Evolutionary conservation across 192 early-diverging fungal genomes (phyloP), one percentile per base, ranked within the genome.

Genomic region (Coemansia sp.): DNA sequence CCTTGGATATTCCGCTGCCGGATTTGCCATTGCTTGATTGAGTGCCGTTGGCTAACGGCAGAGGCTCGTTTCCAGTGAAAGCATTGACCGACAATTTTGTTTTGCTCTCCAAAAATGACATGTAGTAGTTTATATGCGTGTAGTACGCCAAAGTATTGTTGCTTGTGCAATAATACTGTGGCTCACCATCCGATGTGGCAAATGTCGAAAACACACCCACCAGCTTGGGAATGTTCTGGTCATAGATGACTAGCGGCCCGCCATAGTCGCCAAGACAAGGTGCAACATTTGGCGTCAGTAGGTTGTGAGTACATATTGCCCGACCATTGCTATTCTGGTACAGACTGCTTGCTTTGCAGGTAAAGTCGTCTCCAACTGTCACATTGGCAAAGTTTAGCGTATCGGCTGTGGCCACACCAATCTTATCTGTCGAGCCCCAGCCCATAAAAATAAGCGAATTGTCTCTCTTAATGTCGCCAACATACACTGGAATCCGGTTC

Each of bases 181-280:
- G 38, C 23, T 41, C 17, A 5, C 75, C 75, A 3, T 50, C 47
- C 6, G 58, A 45, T n/a, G 60, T 61, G 10, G 48, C 68, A 67
- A 76, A 64, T 14, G 69, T 64, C 2, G 75, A 76, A 10, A 70
- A 59, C 9, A 76, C 48, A 19, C 75, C 75, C 1, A 76, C 75
- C 43, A 76, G 68, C 62, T 76, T 70, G 38, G 68, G 49, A 11
- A 64, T 43, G 25, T 64, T 62, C 1, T 54, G 29, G 52, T 71
- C 75, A 21, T 76, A 71, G 10, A 51, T 64, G 14, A 76, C 61
- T 52, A 76, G 57, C 21, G 75, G 75, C 1, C 69, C 75, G 3
- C 75, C 75, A 49, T 66, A 76, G 62, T 76, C 75, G 17, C 75
- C 75, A 27, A 71, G 56, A 12, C 75, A 76, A 15, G 75, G 75